Conservation (phyloP, 2,329 filamentous ascomycete genomes). For the Clarireedia sp. region DNA sequence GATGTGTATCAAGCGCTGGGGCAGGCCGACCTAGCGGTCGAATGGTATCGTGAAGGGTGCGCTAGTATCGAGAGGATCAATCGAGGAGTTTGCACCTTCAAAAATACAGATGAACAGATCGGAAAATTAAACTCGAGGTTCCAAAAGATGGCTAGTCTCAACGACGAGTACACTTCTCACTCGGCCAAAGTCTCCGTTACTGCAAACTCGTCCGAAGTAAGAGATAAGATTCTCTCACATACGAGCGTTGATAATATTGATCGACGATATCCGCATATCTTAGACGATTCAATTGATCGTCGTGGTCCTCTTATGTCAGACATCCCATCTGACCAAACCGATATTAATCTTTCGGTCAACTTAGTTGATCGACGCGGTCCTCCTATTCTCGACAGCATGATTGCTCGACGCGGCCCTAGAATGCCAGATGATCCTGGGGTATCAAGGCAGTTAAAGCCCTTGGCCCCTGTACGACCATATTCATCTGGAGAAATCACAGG, state of each 20-base stretch:
- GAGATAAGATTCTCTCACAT: neutral
- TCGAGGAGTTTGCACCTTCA: neutral
- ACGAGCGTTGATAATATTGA: neutral
- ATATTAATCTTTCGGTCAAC: too few relatives aligned
- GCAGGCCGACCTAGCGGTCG: neutral
- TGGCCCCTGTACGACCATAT: too few relatives aligned
- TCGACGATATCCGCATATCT: neutral
- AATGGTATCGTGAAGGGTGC: conserved; percentile 2
- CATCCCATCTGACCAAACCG: neutral
- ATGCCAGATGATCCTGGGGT: neutral
- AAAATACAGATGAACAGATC: neutral
- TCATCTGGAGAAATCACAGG: too few relatives aligned
- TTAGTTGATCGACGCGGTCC: neutral
- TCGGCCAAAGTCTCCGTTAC: neutral
- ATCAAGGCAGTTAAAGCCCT: neutral
- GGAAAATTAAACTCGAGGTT: neutral
- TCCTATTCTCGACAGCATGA: neutral
- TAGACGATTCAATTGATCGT: neutral
- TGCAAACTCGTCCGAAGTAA: neutral
- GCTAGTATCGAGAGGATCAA: neutral
- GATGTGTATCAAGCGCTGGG: conserved; percentile 4
- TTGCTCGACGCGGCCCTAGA: neutral
- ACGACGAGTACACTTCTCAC: neutral
- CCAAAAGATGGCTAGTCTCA: neutral
- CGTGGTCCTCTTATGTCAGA: neutral